Evolutionary conservation across 2,329 filamentous ascomycete species (phyloP), one percentile per base, ranked within the genome.

Genomic region (Massarina eburnea): DNA sequence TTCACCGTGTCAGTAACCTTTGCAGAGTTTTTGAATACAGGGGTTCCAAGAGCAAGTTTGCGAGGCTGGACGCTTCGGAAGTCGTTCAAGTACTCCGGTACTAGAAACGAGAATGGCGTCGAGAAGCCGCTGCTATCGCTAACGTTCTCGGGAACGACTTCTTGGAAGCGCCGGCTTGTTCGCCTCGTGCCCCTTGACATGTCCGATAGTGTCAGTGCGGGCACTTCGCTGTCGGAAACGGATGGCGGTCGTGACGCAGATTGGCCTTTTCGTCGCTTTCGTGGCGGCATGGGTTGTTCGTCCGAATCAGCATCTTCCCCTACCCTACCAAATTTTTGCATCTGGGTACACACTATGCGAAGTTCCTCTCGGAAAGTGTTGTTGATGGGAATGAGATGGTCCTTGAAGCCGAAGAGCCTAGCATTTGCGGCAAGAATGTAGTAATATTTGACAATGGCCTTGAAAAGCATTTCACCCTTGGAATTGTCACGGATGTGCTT

Each of bases 361-460:
- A 48, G 41, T 8, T 48, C 20, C 9, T 41, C 41, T 4, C 36
- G 26, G 22, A 48, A 48, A 6, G 41, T 44, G 15, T 35, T 34
- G 27, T 48, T 48, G 24, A 26, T 30, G 15, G 46, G 46, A 38
- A 48, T 48, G 18, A 24, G 29, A 33, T 48, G 46, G 15, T 49
- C 21, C 6, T 27, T 20, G 34, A 49, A 49, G 1, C 46, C 46
- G 29, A 39, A 18, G 1, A 49, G 27, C 14, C 24, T 45, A 6
- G 34, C 34, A 8, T 41, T 45, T 7, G 46, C 46, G 3, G 46
- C 46, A n/a, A 49, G 43, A 8, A 49, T 45, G 34, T 30, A 49
- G 27, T 34, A 49, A 35, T 45, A 49, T 21, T 49, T 49, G 8
- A 41, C 42, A n/a, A 49, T 26, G 3, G 46, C 46, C 18, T 45